Conservation (phyloP, 176 grass and related monocot species). For the Paspalum notatum region DNA sequence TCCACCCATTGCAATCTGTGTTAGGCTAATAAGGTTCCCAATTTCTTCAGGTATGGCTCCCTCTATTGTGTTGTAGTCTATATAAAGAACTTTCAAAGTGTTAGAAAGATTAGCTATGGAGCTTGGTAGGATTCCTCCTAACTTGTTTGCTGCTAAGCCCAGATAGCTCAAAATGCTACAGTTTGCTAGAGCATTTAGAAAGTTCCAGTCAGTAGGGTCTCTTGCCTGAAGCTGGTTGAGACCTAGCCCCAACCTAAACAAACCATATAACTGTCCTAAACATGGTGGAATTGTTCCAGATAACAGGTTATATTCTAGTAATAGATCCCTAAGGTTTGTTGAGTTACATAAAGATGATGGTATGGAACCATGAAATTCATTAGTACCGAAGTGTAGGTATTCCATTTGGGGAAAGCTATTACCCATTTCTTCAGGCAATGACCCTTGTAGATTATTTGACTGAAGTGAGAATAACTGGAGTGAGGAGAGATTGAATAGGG, state of each 20-base stretch:
- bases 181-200: neutral
- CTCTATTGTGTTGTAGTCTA: neutral
- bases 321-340: conserved; percentile 2
- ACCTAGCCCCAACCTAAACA: conserved; percentile 1
- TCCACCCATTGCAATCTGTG: neutral
- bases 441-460: conserved; percentile 1
- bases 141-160: neutral
- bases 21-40: neutral
- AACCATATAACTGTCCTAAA: neutral
- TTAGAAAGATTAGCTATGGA: conserved; percentile 12
- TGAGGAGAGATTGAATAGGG: neutral
- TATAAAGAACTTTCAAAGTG: neutral
- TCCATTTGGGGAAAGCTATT: neutral
- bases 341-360: conserved; percentile 13
- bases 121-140: neutral
- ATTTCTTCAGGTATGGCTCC: neutral
- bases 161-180: conserved; percentile 1
- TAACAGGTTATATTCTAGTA: neutral
- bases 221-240: conserved; percentile 1
- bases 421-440: conserved; percentile 1
- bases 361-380: neutral
- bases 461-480: neutral
- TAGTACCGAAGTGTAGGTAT: neutral
- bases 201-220: neutral
- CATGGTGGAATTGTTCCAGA: neutral